Evolutionary conservation across 768 basidiomycete genomes (phyloP).

Genomic region (Russula dissimulans): DNA sequence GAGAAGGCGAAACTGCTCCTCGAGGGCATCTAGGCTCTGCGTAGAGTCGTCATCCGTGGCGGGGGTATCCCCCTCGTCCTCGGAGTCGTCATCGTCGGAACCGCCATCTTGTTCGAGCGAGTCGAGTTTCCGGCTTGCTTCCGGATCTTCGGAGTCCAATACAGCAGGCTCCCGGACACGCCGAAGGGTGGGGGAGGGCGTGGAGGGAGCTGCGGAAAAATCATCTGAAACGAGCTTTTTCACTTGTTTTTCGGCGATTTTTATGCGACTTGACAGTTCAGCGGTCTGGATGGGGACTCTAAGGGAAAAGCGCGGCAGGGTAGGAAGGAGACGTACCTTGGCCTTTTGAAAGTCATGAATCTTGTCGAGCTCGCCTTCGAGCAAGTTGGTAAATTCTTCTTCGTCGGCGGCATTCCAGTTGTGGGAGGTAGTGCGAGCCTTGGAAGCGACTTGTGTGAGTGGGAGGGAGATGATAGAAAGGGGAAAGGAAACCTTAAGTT

Average conservation of each 20-base stretch:
- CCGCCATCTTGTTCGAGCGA: conserved; percentile 46
- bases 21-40: conserved; percentile 64
- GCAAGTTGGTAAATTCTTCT: conserved; percentile 64
- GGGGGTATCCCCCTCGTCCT: conserved; percentile 37
- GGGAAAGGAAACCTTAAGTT: conserved; percentile 58
- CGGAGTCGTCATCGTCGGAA: conserved; percentile 56
- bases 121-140: conserved; percentile 32
- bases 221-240: conserved; percentile 65
- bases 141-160: conserved; percentile 20
- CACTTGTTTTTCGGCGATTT: conserved; percentile 74
- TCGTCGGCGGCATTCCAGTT: conserved; percentile 77
- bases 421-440: conserved; percentile 44
- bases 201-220: conserved; percentile 17
- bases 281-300: conserved; percentile 43
- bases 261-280: conserved; percentile 75
- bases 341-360: conserved; percentile 87
- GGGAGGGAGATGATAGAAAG: background rate
- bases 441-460: background rate
- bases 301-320: background rate
- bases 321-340: conserved; percentile 44
- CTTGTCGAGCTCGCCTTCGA: conserved; percentile 86
- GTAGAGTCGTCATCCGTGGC: conserved; percentile 32
- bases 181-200: conserved; percentile 3
- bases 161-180: conserved; percentile 13
- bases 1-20: conserved; percentile 76